phyloP scores from a whole-genome alignment of 768 basidiomycete species.

The Boletus pseudopeckii region DNA sequence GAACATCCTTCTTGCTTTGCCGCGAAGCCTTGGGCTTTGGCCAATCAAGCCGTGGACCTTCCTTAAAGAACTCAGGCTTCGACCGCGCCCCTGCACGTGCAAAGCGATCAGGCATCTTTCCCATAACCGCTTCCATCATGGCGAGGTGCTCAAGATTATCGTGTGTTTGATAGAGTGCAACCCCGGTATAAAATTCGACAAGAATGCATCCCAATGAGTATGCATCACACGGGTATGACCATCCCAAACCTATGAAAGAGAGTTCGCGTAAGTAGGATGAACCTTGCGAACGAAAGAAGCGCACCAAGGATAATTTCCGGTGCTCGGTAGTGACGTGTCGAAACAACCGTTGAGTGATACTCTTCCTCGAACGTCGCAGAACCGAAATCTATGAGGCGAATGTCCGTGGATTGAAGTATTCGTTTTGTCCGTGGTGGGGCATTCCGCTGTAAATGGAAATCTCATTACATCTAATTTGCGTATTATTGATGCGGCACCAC shows the following conservation, averaged over 20 bases:
- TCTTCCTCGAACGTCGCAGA: conserved; percentile 97
- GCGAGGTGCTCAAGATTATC: conserved; percentile 98
- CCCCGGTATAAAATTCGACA: conserved; percentile 96
- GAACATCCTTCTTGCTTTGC: conserved; percentile 93
- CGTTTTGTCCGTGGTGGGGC: conserved; percentile 67
- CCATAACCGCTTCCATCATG: conserved; percentile 99
- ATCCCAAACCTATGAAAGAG: conserved; percentile 73
- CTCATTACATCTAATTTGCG: conserved; percentile 6
- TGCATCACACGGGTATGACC: conserved; percentile 98
- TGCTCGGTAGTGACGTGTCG: conserved; percentile 96
- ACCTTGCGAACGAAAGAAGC: conserved; percentile 25
- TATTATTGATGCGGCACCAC: not conserved
- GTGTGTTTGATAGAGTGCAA: conserved; percentile 98
- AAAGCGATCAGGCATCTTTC: conserved; percentile 91
- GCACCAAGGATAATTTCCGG: conserved; percentile 97
- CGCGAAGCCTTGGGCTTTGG: conserved; percentile 84
- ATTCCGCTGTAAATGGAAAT: conserved; percentile 47
- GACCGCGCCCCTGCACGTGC: conserved; percentile 68
- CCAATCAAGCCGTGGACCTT: conserved; percentile 82
- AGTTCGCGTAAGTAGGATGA: conserved; percentile 16
- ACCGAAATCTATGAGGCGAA: conserved; percentile 96
- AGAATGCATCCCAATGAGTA: conserved; percentile 98
- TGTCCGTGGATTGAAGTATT: conserved; percentile 83
- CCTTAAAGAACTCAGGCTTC: conserved; percentile 94
- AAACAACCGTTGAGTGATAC: conserved; percentile 97